Base-by-base conservation (phyloP, 768 basidiomycete species). In the Boletus rex-veris region DNA sequence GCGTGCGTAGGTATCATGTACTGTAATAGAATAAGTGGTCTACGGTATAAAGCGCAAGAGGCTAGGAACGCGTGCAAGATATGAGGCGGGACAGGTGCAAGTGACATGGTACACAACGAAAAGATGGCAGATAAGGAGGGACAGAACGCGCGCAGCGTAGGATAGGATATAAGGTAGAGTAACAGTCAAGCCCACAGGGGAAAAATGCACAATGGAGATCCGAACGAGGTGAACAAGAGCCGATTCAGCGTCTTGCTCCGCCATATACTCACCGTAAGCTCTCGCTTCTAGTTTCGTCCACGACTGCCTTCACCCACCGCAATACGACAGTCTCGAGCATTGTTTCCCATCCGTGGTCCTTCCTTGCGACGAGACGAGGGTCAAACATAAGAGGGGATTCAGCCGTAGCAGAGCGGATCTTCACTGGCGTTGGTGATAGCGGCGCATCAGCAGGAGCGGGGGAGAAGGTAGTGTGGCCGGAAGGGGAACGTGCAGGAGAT, bases 271-370 rank as follows among this genome's bases (percentile, higher is more conserved):
- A 68, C 56, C 60, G 63, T 45, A 12, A 54, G 43, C 38, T 57
- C 51, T 69, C 77, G 44, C 66, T 72, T 69, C 81, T 81, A 71
- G 69, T 72, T 72, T 96, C 92, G 36, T 82, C 79, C 4, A 90
- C 80, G 7, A 85, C 84, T 28, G 78, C 82, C 21, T 76, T 74
- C 51, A 85, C 75, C 92, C 92, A 95, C 35, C 76, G 72, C 39
- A 80, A 44, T 11, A 92, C 70, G 0, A 82, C 77, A 19, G 62
- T 62, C 65, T 88, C 83, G 6, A 96, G 75, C 87, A 92, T 90
- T 24, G 74, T 73, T 52, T 91, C 85, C 92, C 92, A 96, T 0
- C 88, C 90, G 0, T 79, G 77, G 11, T 88, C 91, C 52, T 77
- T 82, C 53, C 82, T 76, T 28, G 91, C 92, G 3, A 94, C 81